These are phyloP conservation scores for Delitschia confertaspora DNA, from an alignment of 495 filamentous ascomycete species.

Conservation along the genomic window DNA sequence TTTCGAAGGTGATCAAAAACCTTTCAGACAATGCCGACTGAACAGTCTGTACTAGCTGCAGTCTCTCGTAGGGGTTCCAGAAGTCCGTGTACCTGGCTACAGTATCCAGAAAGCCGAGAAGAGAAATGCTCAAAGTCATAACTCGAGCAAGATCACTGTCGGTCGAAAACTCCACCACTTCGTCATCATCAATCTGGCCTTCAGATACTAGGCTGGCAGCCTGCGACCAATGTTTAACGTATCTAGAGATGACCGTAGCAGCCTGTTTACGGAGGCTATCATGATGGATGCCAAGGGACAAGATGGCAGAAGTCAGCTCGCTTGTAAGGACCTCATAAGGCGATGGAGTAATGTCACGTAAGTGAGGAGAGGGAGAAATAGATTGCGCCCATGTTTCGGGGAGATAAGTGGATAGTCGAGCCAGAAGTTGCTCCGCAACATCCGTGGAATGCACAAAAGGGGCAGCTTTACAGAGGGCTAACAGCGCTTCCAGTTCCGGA, in stretches of 20 bases:
- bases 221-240: conserved; percentile 42
- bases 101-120: conserved; percentile 81
- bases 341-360: conserved; percentile 73
- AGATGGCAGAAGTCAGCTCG: conserved; percentile 65
- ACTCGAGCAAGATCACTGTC: conserved; percentile 51
- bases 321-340: conserved; percentile 83
- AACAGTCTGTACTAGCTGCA: conserved; percentile 58
- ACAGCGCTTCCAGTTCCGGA: conserved; percentile 78
- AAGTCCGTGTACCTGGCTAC: conserved; percentile 65
- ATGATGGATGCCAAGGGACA: conserved; percentile 65
- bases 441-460: conserved; percentile 56
- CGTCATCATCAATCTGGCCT: conserved; percentile 26
- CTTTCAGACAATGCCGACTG: conserved; percentile 67
- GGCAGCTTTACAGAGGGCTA: conserved; percentile 83
- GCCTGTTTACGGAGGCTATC: conserved; percentile 53
- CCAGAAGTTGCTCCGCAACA: conserved; percentile 62
- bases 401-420: conserved; percentile 71
- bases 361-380: conserved; percentile 70
- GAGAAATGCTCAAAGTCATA: conserved; percentile 65
- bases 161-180: conserved; percentile 34
- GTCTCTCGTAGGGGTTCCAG: conserved; percentile 63
- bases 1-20: conserved; percentile 76
- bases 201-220: conserved; percentile 18
- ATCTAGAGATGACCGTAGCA: conserved; percentile 51
- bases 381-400: conserved; percentile 69